Conservation (phyloP, 2,329 filamentous ascomycete species). For the Epichloe scottii region DNA sequence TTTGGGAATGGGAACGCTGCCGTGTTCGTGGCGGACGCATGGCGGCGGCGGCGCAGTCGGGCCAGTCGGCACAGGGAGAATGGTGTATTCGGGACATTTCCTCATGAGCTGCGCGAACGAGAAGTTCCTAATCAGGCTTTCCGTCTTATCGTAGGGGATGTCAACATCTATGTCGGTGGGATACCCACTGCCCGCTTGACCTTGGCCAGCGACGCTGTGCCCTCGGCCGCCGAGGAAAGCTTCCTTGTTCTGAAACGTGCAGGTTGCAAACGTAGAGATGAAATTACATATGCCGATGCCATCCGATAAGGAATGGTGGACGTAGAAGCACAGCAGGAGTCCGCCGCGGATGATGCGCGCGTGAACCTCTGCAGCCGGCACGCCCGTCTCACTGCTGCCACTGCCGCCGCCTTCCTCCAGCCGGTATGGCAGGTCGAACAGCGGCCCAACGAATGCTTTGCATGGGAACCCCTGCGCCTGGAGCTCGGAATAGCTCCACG, state of each 20-base stretch:
- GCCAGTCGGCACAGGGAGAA: slow-evolving; percentile 20
- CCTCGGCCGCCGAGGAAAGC: neutral
- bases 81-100: slow-evolving; percentile 26
- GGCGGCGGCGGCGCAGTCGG: slow-evolving; percentile 16
- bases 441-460: slow-evolving; percentile 16
- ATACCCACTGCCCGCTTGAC: neutral
- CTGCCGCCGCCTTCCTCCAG: slow-evolving; percentile 1
- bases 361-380: slow-evolving; percentile 27
- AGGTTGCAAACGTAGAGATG: slow-evolving; percentile 24
- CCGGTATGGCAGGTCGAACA: slow-evolving; percentile 9
- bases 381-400: slow-evolving; percentile 4
- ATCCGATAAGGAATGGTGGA: slow-evolving; percentile 31
- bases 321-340: slow-evolving; percentile 25
- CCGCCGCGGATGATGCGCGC: slow-evolving; percentile 24
- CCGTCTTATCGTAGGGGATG: slow-evolving; percentile 12
- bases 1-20: slow-evolving; percentile 11
- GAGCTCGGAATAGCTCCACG: slow-evolving; percentile 16
- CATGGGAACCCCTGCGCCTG: slow-evolving; percentile 17
- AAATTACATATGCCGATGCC: slow-evolving; percentile 27
- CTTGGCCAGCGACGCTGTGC: neutral
- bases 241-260: slow-evolving; percentile 8
- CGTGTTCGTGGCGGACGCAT: slow-evolving; percentile 11
- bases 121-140: slow-evolving; percentile 7
- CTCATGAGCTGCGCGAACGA: slow-evolving; percentile 15
- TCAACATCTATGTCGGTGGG: slow-evolving; percentile 5